A percentile compares a stretch with the other conserved stretches of the same genome.
phyloP scores from a whole-genome alignment of 2,329 filamentous ascomycete genomes.

The Sporothrix humicola region DNA sequence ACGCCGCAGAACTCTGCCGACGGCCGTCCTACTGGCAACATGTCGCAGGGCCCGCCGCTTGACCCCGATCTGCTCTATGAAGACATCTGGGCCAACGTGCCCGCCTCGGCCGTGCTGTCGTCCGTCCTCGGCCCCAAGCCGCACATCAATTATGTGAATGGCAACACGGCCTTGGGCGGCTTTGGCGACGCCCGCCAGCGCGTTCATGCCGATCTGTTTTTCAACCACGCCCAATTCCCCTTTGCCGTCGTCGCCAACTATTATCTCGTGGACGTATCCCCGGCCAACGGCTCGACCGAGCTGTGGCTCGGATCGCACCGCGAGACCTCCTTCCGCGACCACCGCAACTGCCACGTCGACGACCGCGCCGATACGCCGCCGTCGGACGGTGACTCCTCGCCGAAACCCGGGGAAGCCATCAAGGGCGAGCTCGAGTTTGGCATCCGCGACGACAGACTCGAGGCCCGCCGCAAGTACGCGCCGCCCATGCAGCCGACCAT shows the following conservation, averaged over 20 bases:
- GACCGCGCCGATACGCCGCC: slow-evolving; percentile 41
- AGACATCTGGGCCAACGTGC: slow-evolving; percentile 23
- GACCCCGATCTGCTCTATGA: slow-evolving; percentile 1
- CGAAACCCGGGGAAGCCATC: neutral
- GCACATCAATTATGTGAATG: slow-evolving; percentile 3
- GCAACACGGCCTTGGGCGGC: slow-evolving; percentile 33
- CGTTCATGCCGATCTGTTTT: slow-evolving; percentile 51
- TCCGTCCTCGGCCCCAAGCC: slow-evolving; percentile 16
- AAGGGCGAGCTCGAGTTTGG: slow-evolving; percentile 31
- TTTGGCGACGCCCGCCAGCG: slow-evolving; percentile 44
- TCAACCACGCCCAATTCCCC: slow-evolving; percentile 48
- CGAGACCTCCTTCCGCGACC: slow-evolving; percentile 34
- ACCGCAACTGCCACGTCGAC: slow-evolving; percentile 38
- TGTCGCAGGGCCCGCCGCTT: slow-evolving; percentile 12
- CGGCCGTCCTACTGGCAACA: slow-evolving; percentile 22
- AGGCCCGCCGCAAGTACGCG: slow-evolving; percentile 43
- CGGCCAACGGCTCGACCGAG: slow-evolving; percentile 56
- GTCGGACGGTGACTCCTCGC: slow-evolving; percentile 30
- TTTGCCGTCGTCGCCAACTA: slow-evolving; percentile 56
- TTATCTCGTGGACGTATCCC: slow-evolving; percentile 52
- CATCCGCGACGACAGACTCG: slow-evolving; percentile 39
- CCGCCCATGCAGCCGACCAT: slow-evolving; percentile 50
- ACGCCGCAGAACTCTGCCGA: slow-evolving; percentile 19
- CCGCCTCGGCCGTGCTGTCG: neutral
- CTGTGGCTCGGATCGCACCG: slow-evolving; percentile 57